These are phyloP conservation scores for Erodium trifolium DNA, from an alignment of 441 rosid genomes.

Conservation along the genomic window DNA sequence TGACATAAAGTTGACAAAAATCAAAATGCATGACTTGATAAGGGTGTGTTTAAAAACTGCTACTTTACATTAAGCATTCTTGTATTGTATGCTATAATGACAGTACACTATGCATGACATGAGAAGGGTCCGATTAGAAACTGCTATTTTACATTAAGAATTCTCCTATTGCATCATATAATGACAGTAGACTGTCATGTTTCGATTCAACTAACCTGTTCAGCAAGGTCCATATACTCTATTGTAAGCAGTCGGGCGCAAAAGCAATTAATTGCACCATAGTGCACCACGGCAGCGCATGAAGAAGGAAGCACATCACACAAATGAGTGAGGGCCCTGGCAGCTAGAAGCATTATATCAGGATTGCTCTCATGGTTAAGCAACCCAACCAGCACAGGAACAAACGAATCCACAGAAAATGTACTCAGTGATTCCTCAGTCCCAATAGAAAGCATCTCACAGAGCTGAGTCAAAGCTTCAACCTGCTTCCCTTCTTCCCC, in stretches of 20 bases:
- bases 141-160: neutral
- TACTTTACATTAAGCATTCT: neutral
- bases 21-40: constrained; percentile 7
- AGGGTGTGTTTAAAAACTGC: neutral
- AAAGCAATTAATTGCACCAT: constrained; percentile 87
- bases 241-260: constrained; percentile 91
- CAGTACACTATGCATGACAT: constrained; percentile 7
- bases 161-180: neutral
- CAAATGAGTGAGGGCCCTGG: constrained; percentile 92
- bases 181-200: neutral
- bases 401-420: constrained; percentile 93
- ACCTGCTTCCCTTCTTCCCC: constrained; percentile 99
- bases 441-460: constrained; percentile 94
- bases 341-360: constrained; percentile 96
- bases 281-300: constrained; percentile 97
- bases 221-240: constrained; percentile 99
- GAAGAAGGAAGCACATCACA: constrained; percentile 99
- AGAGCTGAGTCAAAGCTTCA: constrained; percentile 95
- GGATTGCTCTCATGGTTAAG: constrained; percentile 92
- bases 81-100: neutral
- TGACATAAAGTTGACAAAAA: constrained; percentile 19
- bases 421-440: constrained; percentile 93
- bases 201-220: constrained; percentile 53
- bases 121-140: neutral
- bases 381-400: constrained; percentile 84